Evolutionary conservation across 2,329 filamentous ascomycete species (phyloP).

Genomic region (Nothophaeocryptopus gaeumannii): DNA sequence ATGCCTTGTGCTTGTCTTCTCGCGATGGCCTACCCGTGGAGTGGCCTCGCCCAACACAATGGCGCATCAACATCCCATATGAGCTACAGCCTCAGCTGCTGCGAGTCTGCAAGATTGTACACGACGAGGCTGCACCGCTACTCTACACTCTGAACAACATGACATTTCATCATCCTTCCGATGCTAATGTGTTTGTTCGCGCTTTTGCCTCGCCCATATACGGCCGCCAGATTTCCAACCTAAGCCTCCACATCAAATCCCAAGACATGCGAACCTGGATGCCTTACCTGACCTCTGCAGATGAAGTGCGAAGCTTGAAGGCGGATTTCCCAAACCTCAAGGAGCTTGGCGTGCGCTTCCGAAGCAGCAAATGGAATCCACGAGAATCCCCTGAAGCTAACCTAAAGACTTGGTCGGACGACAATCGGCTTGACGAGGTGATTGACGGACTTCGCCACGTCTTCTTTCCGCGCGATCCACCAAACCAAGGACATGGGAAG

Average conservation of each 20-base stretch:
- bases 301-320: conserved; percentile 30
- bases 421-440: conserved; percentile 30
- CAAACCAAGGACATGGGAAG: conserved; percentile 2
- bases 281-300: conserved; percentile 34
- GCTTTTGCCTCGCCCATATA: conserved; percentile 28
- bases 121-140: conserved; percentile 34
- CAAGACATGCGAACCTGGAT: conserved; percentile 39
- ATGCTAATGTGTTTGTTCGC: conserved; percentile 39
- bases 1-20: conserved; percentile 32
- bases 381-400: conserved; percentile 27
- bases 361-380: conserved; percentile 35
- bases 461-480: conserved; percentile 22
- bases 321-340: conserved; percentile 34
- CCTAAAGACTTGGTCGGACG: conserved; percentile 30
- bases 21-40: conserved; percentile 28
- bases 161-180: conserved; percentile 37
- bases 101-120: conserved; percentile 31
- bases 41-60: conserved; percentile 29
- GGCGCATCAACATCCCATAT: conserved; percentile 16
- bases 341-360: conserved; percentile 32
- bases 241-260: conserved; percentile 34
- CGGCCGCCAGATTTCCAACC: conserved; percentile 22
- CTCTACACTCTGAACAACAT: conserved; percentile 38
- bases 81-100: conserved; percentile 33
- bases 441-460: conserved; percentile 30